Base-by-base conservation (phyloP, 768 basidiomycete genomes). In the Russula foetens region DNA sequence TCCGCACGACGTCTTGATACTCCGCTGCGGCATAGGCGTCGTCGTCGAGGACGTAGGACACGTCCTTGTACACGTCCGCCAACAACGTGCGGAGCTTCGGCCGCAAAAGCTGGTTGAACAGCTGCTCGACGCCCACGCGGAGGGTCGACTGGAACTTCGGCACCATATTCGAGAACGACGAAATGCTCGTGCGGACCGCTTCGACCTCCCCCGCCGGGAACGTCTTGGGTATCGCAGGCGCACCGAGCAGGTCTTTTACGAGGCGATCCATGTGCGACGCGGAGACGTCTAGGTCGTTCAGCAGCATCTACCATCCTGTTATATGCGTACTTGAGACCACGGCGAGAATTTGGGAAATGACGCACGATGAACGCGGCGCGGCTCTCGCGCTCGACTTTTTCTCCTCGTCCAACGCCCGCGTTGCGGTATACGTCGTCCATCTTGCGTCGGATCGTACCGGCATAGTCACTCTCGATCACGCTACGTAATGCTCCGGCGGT, bases 201-300 rank as follows among this genome's bases (percentile, higher is more conserved):
- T 74, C 64, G 49, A 84, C 78, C 54, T 93, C 85, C 7, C 71
- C 66, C 4, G 81, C 77, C 2, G 84, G 70, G 70, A 89, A 96
- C 65, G 88, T 78, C 65, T 93, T 90, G 3, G 74, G 70, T 19
- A 92, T 79, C 2, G 74, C 71, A 14, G 81, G 70, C 26, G 81
- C 82, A 7, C 74, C 76, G 19, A 75, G 68, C 8, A 92, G 67
- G 63, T 94, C 91, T 56, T 79, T 82, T 6, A 84, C 74, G 23
- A 99, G 76, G 49, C 89, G 84, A 54, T 95, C 92, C 71, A 95
- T 82, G 74, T 99, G 94, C 7, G 84, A 88, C 3, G 85, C 85
- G 2, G 95, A 98, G 19, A 93, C 72, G 70, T 98, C 94, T n/a
- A 99, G 78, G 71, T 99, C 93, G 70, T 99, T 99, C 53, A 98